Conservation (phyloP, 2,329 filamentous ascomycete species). For the Leptodontidium sp. region DNA sequence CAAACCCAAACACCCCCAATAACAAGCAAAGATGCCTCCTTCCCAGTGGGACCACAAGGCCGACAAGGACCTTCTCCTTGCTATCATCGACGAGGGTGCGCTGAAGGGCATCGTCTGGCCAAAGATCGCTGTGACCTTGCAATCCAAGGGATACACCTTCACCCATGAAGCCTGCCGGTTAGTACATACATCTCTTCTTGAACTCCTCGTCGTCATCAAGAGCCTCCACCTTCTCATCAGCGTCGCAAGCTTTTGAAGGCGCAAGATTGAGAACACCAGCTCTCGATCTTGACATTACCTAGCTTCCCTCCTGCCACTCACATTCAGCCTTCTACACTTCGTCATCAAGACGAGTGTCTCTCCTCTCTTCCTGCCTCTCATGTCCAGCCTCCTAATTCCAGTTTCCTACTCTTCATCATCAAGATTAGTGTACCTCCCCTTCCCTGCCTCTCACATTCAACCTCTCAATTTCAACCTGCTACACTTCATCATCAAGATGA, state of each 20-base stretch:
- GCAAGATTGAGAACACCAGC: background rate
- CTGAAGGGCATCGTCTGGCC: constrained; percentile 41
- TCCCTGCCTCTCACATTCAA: too few species aligned
- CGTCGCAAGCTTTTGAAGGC: background rate
- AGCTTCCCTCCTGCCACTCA: background rate
- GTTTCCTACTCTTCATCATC: too few species aligned
- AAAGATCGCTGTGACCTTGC: constrained; percentile 36
- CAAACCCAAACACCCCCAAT: constrained; percentile 3
- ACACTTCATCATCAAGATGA: too few species aligned
- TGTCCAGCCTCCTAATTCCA: too few species aligned
- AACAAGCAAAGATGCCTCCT: constrained; percentile 31
- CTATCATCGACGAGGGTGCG: constrained; percentile 42
- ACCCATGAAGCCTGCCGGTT: constrained; percentile 46
- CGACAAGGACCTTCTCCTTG: constrained; percentile 44
- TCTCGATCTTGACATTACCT: background rate
- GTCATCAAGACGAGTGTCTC: background rate
- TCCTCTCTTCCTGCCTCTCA: background rate
- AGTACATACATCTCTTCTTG: constrained; percentile 23
- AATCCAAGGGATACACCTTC: constrained; percentile 38
- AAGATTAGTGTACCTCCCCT: too few species aligned
- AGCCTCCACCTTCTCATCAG: background rate
- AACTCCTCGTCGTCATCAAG: background rate
- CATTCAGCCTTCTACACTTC: background rate
- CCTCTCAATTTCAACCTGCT: too few species aligned
- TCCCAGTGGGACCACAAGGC: constrained; percentile 41